phyloP scores from a whole-genome alignment of 2,329 filamentous ascomycete genomes.

The Torrubiellomyces zombiae region DNA sequence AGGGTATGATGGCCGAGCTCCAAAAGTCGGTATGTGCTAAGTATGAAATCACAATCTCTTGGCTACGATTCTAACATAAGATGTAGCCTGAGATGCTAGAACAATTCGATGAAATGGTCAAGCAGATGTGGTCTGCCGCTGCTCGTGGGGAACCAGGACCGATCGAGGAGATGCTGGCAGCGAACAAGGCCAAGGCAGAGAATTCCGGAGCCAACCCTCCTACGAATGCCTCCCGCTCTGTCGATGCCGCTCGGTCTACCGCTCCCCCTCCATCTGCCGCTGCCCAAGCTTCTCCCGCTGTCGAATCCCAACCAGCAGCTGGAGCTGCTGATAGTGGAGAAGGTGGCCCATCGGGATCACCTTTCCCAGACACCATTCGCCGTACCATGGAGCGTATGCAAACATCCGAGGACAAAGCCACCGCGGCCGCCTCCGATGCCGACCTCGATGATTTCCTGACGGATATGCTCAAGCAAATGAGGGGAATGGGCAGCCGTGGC shows the following conservation, averaged over 20 bases:
- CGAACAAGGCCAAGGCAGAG: too few relatives aligned
- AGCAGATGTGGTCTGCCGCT: slow-evolving; percentile 46
- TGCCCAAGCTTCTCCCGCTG: not conserved
- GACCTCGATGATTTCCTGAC: slow-evolving; percentile 65
- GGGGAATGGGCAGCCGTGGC: slow-evolving; percentile 32
- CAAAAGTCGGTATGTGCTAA: slow-evolving; percentile 35
- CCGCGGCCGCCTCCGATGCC: slow-evolving; percentile 54
- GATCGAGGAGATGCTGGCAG: too few relatives aligned
- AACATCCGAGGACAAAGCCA: slow-evolving; percentile 69
- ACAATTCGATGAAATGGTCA: slow-evolving; percentile 64
- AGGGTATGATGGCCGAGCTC: slow-evolving; percentile 57
- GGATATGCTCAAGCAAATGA: slow-evolving; percentile 82
- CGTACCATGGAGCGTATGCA: slow-evolving; percentile 96
- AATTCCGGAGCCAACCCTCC: too few relatives aligned
- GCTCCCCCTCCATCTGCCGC: too few relatives aligned
- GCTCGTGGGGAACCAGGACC: slow-evolving; percentile 9
- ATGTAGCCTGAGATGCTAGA: slow-evolving; percentile 58
- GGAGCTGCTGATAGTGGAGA: too few relatives aligned
- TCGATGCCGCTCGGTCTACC: too few relatives aligned
- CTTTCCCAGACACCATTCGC: slow-evolving; percentile 84
- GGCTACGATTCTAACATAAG: not conserved
- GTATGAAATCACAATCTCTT: not conserved
- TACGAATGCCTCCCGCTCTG: too few relatives aligned
- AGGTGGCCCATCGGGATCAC: slow-evolving; percentile 25
- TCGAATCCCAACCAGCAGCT: too few relatives aligned